Base-by-base conservation (phyloP, 2,329 filamentous ascomycete genomes). In the Scytalidium sp. region DNA sequence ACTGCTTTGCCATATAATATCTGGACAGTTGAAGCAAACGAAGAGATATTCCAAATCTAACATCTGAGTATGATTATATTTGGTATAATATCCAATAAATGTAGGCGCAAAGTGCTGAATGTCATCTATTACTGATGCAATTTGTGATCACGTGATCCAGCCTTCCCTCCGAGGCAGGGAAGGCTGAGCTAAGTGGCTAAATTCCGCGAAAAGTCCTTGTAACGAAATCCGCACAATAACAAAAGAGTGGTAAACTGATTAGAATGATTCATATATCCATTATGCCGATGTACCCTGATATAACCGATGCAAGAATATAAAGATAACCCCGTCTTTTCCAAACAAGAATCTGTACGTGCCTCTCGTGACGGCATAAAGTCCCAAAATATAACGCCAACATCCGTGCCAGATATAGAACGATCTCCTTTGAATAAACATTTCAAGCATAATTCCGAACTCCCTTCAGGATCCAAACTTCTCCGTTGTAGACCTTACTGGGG, bases 401-500 rank as follows among this genome's bases (percentile, higher is more conserved):
- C 17, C 25, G 13, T 7, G 7, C 7, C 25, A 27, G 25, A 27
- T 7, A 27, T 7, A 13, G 7, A 27, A 27, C 7, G 7, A 27
- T 27, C 25, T 7, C 7, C 25, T 27, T 13, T 13, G 13, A 27
- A 7, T 7, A 7, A 27, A 27, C 13, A 27, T 27, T 27, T 51
- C 48, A 64, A 22, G 53, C 57, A 42, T 65, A 65, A 48, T 64
- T 64, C 46, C 62, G 56, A n/a, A 85, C 80, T 3, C 75, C 77
- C 56, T 81, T 81, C 52, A 89, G 55, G 27, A 69, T 64, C 68
- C 68, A 71, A 22, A 97, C 78, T 70, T 97, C 88, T 3, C 94
- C 94, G 65, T 97, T 99, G 3, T 83, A 80, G 17, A 95, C 92
- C 52, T 83, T 80, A 57, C 85, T 86, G 2, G 85, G 86, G 46